Evolutionary conservation across 768 basidiomycete genomes (phyloP).

Genomic region (Coprinellus aureogranulatus): DNA sequence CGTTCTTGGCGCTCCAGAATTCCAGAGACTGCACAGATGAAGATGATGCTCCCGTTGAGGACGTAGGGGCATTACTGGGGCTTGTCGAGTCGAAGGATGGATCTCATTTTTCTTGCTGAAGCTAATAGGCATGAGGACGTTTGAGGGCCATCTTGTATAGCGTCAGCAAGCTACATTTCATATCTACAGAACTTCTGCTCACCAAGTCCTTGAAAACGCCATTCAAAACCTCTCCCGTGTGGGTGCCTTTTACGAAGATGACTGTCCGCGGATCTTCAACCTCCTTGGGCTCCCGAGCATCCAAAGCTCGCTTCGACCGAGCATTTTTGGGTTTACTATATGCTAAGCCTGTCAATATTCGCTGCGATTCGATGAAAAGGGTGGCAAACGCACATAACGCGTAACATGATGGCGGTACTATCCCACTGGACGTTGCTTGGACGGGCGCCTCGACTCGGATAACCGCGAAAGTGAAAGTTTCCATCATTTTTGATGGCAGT

Average conservation of each 20-base stretch:
- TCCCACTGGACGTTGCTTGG: no score
- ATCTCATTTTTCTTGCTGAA: conserved; percentile 93
- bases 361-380: not conserved
- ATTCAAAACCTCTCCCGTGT: conserved; percentile 78
- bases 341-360: not conserved
- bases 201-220: conserved; percentile 88
- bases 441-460: no score
- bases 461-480: no score
- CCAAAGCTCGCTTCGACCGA: conserved; percentile 84
- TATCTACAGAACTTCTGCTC: conserved; percentile 20
- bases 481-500: no score
- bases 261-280: conserved; percentile 85
- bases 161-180: not conserved
- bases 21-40: conserved; percentile 58
- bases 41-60: conserved; percentile 11
- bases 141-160: conserved; percentile 84
- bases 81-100: conserved; percentile 75
- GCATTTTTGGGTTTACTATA: conserved; percentile 89
- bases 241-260: conserved; percentile 87
- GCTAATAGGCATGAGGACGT: conserved; percentile 81
- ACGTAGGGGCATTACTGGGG: not conserved
- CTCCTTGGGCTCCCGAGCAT: conserved; percentile 84
- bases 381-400: conserved; percentile 23
- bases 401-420: conserved; percentile 22
- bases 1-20: conserved; percentile 94